Percentiles rank a stretch among this genome's conserved stretches.
phyloP scores from a whole-genome alignment of 1,284 basidiomycete genomes.

The Malassezia brasiliensis region DNA sequence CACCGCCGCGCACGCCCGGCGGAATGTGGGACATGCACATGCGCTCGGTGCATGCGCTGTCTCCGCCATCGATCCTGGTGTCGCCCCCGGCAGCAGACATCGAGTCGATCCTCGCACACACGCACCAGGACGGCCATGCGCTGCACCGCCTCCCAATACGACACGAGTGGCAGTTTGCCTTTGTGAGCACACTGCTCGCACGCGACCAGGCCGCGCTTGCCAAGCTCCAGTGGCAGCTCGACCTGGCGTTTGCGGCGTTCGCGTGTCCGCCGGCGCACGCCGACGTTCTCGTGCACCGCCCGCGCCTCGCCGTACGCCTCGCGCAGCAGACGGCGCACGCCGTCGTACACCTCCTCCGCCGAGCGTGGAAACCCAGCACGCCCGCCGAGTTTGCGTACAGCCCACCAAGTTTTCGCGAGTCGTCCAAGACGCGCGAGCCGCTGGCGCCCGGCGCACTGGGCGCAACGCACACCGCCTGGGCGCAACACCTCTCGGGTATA shows the following conservation, averaged over 20 bases:
- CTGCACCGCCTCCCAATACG: background rate
- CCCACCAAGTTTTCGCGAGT: slow-evolving; percentile 13
- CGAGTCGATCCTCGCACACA: background rate
- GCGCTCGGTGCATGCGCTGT: background rate
- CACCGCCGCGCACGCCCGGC: slow-evolving; percentile 9
- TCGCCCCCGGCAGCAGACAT: slow-evolving; percentile 14
- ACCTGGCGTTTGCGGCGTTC: slow-evolving; percentile 9
- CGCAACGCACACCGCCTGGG: slow-evolving; percentile 3
- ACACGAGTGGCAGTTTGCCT: slow-evolving; percentile 13
- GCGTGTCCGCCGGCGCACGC: slow-evolving; percentile 2
- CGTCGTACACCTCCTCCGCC: background rate
- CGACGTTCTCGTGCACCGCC: background rate
- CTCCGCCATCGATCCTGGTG: slow-evolving; percentile 11
- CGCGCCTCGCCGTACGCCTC: background rate
- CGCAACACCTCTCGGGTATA: background rate
- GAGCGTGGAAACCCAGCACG: slow-evolving; percentile 10
- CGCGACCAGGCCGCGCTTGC: slow-evolving; percentile 15
- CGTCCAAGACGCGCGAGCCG: background rate
- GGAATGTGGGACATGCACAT: background rate
- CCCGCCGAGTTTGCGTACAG: slow-evolving; percentile 2
- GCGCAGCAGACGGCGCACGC: slow-evolving; percentile 2
- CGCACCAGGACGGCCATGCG: background rate
- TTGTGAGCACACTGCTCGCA: slow-evolving; percentile 7
- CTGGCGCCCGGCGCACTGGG: background rate
- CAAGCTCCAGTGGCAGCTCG: slow-evolving; percentile 11